Conservation (phyloP, 306 rosid species). For the Lablab purpureus region DNA sequence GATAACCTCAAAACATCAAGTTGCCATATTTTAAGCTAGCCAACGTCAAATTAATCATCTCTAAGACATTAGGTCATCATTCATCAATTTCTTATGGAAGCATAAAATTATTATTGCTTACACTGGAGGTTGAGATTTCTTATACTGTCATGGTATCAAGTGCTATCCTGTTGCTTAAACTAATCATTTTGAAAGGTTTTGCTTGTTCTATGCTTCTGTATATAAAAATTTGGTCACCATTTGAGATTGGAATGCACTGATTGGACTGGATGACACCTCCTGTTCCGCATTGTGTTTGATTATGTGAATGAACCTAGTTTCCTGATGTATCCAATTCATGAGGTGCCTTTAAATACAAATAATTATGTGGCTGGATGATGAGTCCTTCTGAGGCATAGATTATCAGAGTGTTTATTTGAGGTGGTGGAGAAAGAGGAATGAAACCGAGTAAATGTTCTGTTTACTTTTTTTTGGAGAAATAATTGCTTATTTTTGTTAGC, state of each 20-base stretch:
- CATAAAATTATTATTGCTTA: background rate
- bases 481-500: background rate
- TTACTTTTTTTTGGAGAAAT: background rate
- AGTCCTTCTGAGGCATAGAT: background rate
- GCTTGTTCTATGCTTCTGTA: constrained; percentile 6
- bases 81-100: constrained; percentile 13
- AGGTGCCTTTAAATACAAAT: background rate
- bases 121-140: constrained; percentile 14
- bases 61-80: background rate
- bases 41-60: no score
- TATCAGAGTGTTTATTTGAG: constrained; percentile 5
- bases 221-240: background rate
- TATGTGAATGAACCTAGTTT: constrained; percentile 15
- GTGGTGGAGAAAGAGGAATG: background rate
- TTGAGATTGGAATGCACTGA: constrained; percentile 24
- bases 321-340: background rate
- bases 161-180: background rate
- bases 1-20: no score
- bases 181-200: background rate
- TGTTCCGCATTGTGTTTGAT: background rate
- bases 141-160: background rate
- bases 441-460: background rate
- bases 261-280: constrained; percentile 15
- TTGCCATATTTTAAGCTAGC: no score
- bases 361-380: background rate